A percentile compares a stretch with the other conserved stretches of the same genome.
Conservation (phyloP, 2,329 filamentous ascomycete species). For the Nigrograna mackinnonii region DNA sequence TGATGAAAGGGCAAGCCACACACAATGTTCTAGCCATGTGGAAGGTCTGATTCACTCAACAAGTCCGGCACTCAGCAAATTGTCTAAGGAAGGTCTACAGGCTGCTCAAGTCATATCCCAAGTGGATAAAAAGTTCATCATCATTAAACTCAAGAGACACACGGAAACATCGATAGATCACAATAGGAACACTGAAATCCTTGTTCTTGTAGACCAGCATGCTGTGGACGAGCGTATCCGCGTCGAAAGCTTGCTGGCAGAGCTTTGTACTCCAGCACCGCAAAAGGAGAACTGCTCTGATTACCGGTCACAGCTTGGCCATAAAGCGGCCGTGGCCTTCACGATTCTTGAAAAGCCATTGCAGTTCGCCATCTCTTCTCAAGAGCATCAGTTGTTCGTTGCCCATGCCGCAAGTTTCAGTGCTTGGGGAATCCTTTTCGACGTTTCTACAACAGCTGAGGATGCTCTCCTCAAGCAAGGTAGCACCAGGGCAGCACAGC, state of each 20-base stretch:
- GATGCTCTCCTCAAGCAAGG: neutral
- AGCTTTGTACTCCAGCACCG: slow-evolving; percentile 50
- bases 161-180: too few relatives aligned
- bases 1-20: too few relatives aligned
- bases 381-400: slow-evolving; percentile 64
- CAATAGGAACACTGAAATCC: slow-evolving; percentile 41
- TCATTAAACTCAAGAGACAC: slow-evolving; percentile 59
- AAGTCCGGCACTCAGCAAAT: slow-evolving; percentile 19
- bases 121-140: slow-evolving; percentile 87
- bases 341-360: slow-evolving; percentile 55
- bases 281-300: slow-evolving; percentile 8
- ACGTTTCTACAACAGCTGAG: slow-evolving; percentile 36
- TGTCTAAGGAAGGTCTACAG: slow-evolving; percentile 61
- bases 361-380: slow-evolving; percentile 64
- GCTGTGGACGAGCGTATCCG: slow-evolving; percentile 88
- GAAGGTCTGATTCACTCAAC: too few relatives aligned
- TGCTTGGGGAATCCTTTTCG: slow-evolving; percentile 75
- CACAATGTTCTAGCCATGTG: too few relatives aligned
- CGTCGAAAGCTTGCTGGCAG: slow-evolving; percentile 71
- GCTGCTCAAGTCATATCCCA: slow-evolving; percentile 73
- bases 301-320: slow-evolving; percentile 36
- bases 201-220: slow-evolving; percentile 89
- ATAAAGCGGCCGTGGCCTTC: slow-evolving; percentile 31
- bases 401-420: slow-evolving; percentile 61
- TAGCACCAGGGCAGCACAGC: slow-evolving; percentile 8